Evolutionary conservation across 768 basidiomycete species (phyloP).

Genomic region (Rhodotorula diobovata): DNA sequence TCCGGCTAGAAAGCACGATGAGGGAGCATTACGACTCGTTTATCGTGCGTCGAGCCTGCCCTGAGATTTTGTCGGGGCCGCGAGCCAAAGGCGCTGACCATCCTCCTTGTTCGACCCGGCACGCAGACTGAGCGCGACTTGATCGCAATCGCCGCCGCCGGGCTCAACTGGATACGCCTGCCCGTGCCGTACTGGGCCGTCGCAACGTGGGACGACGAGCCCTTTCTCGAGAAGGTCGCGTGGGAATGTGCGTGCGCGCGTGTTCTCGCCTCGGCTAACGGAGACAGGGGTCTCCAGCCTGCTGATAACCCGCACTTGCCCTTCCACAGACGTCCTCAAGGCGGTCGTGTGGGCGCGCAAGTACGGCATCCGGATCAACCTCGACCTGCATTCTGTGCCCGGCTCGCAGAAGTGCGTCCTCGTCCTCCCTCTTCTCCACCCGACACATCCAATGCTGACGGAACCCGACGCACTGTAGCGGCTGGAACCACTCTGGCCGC

Average conservation of each 20-base stretch:
- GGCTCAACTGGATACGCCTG: constrained; percentile 87
- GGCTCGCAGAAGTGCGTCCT: constrained; percentile 57
- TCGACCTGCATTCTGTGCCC: constrained; percentile 77
- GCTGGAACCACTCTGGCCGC: constrained; percentile 93
- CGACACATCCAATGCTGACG: no score
- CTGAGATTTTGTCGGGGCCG: neutral
- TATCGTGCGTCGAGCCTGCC: constrained; percentile 59
- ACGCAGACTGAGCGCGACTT: constrained; percentile 86
- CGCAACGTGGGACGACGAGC: constrained; percentile 68
- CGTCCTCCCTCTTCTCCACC: neutral
- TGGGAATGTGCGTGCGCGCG: constrained; percentile 61
- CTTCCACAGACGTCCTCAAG: constrained; percentile 64
- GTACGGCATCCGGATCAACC: constrained; percentile 88
- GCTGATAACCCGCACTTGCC: no score
- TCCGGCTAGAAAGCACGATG: constrained; percentile 51
- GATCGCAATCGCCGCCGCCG: constrained; percentile 83
- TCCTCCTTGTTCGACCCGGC: no score
- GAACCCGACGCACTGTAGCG: constrained; percentile 55
- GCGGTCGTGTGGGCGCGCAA: constrained; percentile 91
- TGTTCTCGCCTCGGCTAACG: neutral
- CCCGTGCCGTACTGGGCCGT: constrained; percentile 91
- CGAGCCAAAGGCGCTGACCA: neutral
- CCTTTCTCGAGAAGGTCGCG: constrained; percentile 69
- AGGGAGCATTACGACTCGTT: constrained; percentile 78
- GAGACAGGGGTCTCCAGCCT: neutral